phyloP scores from a whole-genome alignment of 352 stramenopile genomes.

The Pythium brassicae region DNA sequence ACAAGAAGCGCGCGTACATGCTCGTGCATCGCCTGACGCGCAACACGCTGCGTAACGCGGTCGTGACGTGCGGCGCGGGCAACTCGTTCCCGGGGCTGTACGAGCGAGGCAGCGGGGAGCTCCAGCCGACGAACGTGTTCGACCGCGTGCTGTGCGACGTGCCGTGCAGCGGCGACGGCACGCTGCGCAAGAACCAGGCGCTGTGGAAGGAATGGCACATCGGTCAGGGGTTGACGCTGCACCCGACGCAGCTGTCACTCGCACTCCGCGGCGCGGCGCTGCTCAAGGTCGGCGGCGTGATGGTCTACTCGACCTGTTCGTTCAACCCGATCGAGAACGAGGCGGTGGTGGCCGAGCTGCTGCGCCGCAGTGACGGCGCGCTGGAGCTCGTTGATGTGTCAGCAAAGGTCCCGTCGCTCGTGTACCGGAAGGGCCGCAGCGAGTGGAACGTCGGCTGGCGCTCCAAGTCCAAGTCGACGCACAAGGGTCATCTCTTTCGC shows the following conservation, averaged over 20 bases:
- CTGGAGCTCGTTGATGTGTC: slow-evolving; percentile 90
- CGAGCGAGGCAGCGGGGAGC: slow-evolving; percentile 13
- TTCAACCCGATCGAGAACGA: slow-evolving; percentile 99
- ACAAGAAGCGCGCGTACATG: slow-evolving; percentile 98
- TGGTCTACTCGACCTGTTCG: slow-evolving; percentile 97
- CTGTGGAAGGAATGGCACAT: slow-evolving; percentile 95
- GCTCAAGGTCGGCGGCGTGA: slow-evolving; percentile 86
- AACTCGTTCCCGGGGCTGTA: slow-evolving; percentile 93
- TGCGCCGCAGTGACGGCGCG: slow-evolving; percentile 82
- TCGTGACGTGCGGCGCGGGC: slow-evolving; percentile 93
- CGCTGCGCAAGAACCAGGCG: slow-evolving; percentile 95
- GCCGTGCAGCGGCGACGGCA: slow-evolving; percentile 98
- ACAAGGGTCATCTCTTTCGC: slow-evolving; percentile 77
- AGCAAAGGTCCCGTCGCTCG: slow-evolving; percentile 47
- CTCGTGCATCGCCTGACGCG: slow-evolving; percentile 92
- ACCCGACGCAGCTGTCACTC: slow-evolving; percentile 92
- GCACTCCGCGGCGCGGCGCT: slow-evolving; percentile 88
- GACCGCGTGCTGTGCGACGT: slow-evolving; percentile 98
- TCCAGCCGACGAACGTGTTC: slow-evolving; percentile 88
- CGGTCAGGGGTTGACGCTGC: slow-evolving; percentile 86
- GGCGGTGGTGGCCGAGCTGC: slow-evolving; percentile 94
- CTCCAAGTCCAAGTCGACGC: slow-evolving; percentile 82
- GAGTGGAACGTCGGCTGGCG: slow-evolving; percentile 80
- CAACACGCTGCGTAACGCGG: slow-evolving; percentile 76
- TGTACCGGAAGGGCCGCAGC: slow-evolving; percentile 42